Percentiles rank a stretch among this genome's conserved stretches.
phyloP scores from a whole-genome alignment of 2,329 filamentous ascomycete genomes.

The Fusarium nematophilum region DNA sequence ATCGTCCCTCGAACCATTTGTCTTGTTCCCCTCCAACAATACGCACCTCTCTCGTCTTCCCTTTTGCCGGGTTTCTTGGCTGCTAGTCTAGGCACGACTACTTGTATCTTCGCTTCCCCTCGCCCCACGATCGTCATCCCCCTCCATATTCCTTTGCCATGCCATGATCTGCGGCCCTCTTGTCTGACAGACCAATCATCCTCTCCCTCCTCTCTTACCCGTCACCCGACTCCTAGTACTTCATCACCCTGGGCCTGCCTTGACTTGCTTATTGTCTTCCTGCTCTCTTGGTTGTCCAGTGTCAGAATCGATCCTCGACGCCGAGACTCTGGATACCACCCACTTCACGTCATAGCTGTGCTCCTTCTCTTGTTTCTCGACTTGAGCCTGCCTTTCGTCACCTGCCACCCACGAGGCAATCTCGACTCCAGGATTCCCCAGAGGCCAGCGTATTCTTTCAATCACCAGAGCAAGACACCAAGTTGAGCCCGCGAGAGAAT shows the following conservation, averaged over 20 bases:
- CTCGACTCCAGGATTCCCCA: neutral
- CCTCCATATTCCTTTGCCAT: slow-evolving; percentile 23
- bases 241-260: slow-evolving; percentile 1
- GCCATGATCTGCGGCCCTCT: slow-evolving; percentile 18
- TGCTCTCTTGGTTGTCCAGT: neutral
- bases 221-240: slow-evolving; percentile 1
- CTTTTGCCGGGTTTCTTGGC: slow-evolving; percentile 28
- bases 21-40: slow-evolving; percentile 9
- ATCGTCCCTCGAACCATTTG: slow-evolving; percentile 8
- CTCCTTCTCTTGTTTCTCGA: slow-evolving; percentile 20
- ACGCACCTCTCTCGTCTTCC: slow-evolving; percentile 5
- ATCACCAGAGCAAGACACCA: neutral
- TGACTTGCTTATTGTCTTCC: neutral
- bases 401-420: too few relatives aligned
- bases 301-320: neutral
- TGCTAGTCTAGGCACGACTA: slow-evolving; percentile 23
- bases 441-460: neutral
- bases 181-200: slow-evolving; percentile 11
- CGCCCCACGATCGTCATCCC: slow-evolving; percentile 21
- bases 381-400: slow-evolving; percentile 4
- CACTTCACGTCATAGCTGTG: slow-evolving; percentile 6
- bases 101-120: slow-evolving; percentile 34
- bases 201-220: neutral
- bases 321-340: slow-evolving; percentile 3
- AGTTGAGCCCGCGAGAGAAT: slow-evolving; percentile 22